phyloP scores from a whole-genome alignment of 805 yeast genomes.

The Sugiyamaella chiloensis region DNA sequence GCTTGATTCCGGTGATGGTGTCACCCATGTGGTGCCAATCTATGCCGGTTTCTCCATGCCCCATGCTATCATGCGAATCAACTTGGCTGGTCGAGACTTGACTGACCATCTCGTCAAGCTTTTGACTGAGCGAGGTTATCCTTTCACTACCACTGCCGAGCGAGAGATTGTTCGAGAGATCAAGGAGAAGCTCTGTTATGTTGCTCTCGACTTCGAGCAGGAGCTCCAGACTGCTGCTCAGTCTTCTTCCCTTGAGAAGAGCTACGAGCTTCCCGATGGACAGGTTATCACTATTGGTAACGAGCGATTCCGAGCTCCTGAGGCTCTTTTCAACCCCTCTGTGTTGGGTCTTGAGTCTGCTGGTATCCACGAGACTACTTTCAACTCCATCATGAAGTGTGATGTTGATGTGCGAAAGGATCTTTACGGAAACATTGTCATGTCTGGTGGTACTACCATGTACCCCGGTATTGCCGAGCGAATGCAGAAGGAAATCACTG shows the following conservation, averaged over 20 bases:
- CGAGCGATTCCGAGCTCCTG: constrained; percentile 99
- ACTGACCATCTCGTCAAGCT: constrained; percentile 99
- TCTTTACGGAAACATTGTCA: constrained; percentile 97
- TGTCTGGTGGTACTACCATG: constrained; percentile 99
- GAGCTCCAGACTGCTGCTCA: constrained; percentile 99
- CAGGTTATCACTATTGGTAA: constrained; percentile 99
- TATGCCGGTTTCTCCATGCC: constrained; percentile 99
- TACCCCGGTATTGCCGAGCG: constrained; percentile 99
- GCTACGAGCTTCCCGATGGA: constrained; percentile 99
- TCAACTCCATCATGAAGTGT: constrained; percentile 95
- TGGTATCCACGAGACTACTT: constrained; percentile 98
- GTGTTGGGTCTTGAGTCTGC: constrained; percentile 89
- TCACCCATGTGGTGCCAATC: constrained; percentile 99
- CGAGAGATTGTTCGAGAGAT: constrained; percentile 93
- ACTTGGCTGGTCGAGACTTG: constrained; percentile 99
- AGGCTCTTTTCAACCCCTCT: constrained; percentile 98
- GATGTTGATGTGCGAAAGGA: constrained; percentile 99
- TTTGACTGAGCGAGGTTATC: constrained; percentile 97
- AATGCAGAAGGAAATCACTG: constrained; percentile 99
- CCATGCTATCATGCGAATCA: constrained; percentile 97
- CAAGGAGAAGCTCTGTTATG: constrained; percentile 98
- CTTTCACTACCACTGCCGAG: constrained; percentile 98
- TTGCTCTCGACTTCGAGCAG: constrained; percentile 98
- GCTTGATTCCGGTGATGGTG: constrained; percentile 99
- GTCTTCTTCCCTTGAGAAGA: constrained; percentile 96